Conservation (phyloP, 345 rosid species). For the Dovyalis caffra region DNA sequence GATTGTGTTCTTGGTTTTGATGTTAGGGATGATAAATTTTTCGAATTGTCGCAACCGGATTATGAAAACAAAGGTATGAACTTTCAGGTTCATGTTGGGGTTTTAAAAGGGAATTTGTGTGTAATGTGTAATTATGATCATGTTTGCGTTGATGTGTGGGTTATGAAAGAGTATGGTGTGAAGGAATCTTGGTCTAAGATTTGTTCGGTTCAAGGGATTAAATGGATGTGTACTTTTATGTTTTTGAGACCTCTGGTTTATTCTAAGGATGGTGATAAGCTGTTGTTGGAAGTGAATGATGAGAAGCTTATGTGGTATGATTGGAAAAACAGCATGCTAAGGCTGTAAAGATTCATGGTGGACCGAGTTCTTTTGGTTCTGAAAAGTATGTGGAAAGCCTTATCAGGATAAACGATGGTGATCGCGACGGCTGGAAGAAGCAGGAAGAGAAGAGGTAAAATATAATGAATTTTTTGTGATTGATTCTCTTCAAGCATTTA, state of each 20-base stretch:
- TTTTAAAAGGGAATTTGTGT: slow-evolving; percentile 46
- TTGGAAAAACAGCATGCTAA: slow-evolving; percentile 27
- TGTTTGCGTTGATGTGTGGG: slow-evolving; percentile 48
- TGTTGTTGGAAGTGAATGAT: slow-evolving; percentile 46
- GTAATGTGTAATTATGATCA: slow-evolving; percentile 31
- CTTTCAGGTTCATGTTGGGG: slow-evolving; percentile 32
- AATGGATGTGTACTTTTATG: not conserved
- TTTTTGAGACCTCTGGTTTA: slow-evolving; percentile 43
- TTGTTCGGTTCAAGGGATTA: slow-evolving; percentile 27
- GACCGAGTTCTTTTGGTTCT: slow-evolving; percentile 35
- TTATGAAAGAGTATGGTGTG: slow-evolving; percentile 55
- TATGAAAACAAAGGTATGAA: not conserved
- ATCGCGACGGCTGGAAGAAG: not conserved
- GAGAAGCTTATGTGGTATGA: slow-evolving; percentile 57
- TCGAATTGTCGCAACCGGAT: slow-evolving; percentile 24
- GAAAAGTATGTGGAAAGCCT: slow-evolving; percentile 51
- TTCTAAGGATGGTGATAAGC: slow-evolving; percentile 31
- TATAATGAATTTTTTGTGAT: not conserved
- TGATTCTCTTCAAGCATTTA: too few species aligned
- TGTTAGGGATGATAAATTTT: slow-evolving; percentile 19
- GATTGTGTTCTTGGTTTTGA: slow-evolving; percentile 30
- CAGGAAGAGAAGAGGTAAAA: slow-evolving; percentile 38
- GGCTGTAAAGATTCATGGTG: slow-evolving; percentile 32
- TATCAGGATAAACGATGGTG: slow-evolving; percentile 27
- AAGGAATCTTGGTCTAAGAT: slow-evolving; percentile 51